phyloP scores from a whole-genome alignment of 2,329 filamentous ascomycete genomes.

The Atkinsonella texensis region DNA sequence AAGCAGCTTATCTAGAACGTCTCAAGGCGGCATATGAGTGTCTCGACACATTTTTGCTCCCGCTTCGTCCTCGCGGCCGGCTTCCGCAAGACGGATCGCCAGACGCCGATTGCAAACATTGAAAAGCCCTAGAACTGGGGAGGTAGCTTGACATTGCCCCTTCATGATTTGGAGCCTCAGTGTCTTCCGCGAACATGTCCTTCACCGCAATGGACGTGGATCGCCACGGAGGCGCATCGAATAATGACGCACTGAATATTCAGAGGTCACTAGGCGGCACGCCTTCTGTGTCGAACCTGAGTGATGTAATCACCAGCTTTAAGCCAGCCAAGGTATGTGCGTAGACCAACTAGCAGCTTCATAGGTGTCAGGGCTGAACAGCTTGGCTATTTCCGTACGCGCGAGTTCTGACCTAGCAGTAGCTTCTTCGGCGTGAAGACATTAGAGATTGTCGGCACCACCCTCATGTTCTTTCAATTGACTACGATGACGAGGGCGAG shows the following conservation, averaged over 20 bases:
- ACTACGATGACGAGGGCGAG: constrained; percentile 93
- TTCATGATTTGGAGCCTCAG: neutral
- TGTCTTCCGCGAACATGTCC: constrained; percentile 25
- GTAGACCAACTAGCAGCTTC: neutral
- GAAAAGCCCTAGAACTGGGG: neutral
- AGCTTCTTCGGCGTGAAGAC: constrained; percentile 48
- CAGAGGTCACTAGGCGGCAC: constrained; percentile 32
- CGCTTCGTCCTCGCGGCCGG: neutral
- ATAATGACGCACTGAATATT: constrained; percentile 36
- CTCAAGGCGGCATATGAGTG: too few species aligned
- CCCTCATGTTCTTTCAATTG: constrained; percentile 71
- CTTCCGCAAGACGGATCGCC: neutral
- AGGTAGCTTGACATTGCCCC: neutral
- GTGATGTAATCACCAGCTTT: constrained; percentile 66
- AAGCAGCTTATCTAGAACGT: too few species aligned
- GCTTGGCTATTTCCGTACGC: neutral
- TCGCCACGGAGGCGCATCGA: constrained; percentile 26
- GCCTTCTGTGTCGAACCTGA: constrained; percentile 50
- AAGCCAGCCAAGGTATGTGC: constrained; percentile 62
- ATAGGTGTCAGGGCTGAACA: too few species aligned
- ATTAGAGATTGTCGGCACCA: constrained; percentile 38
- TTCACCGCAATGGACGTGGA: constrained; percentile 48
- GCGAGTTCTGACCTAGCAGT: neutral
- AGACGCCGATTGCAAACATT: neutral
- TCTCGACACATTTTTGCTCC: too few species aligned